Evolutionary conservation across 2,329 filamentous ascomycete species (phyloP).

Genomic region (Fusarium graminum): DNA sequence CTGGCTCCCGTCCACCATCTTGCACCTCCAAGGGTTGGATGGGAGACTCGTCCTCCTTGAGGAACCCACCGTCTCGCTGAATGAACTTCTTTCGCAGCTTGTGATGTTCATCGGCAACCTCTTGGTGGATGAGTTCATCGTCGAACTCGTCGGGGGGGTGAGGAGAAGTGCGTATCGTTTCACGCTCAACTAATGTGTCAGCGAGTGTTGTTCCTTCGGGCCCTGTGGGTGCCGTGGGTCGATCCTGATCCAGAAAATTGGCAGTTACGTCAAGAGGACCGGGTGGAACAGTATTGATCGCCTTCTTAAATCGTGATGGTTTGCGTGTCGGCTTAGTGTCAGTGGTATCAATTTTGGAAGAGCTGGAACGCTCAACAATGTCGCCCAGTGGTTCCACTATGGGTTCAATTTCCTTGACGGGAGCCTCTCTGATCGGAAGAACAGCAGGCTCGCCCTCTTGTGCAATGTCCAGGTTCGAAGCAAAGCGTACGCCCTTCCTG

Average conservation of each 20-base stretch:
- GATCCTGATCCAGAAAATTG: slow-evolving; percentile 56
- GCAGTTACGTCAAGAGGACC: slow-evolving; percentile 61
- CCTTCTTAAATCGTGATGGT: slow-evolving; percentile 67
- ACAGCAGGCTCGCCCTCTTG: slow-evolving; percentile 49
- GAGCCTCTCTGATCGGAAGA: slow-evolving; percentile 28
- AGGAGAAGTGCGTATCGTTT: slow-evolving; percentile 50
- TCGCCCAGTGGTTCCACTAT: slow-evolving; percentile 65
- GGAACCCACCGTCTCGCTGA: slow-evolving; percentile 84
- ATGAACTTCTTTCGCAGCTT: slow-evolving; percentile 86
- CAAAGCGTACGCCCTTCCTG: slow-evolving; percentile 86
- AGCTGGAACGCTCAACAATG: slow-evolving; percentile 62
- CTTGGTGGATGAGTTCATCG: slow-evolving; percentile 75
- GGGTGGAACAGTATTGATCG: slow-evolving; percentile 53
- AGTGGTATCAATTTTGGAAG: slow-evolving; percentile 49
- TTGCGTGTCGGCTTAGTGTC: slow-evolving; percentile 56
- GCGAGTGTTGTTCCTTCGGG: slow-evolving; percentile 70
- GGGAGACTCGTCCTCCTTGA: slow-evolving; percentile 76
- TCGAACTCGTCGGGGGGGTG: slow-evolving; percentile 75
- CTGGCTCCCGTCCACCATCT: slow-evolving; percentile 70
- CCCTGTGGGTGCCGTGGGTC: slow-evolving; percentile 60
- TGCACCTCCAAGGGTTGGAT: slow-evolving; percentile 77
- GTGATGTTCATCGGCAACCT: slow-evolving; percentile 87
- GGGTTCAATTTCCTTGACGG: slow-evolving; percentile 47
- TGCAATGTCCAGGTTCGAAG: slow-evolving; percentile 79
- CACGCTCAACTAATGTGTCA: slow-evolving; percentile 69